Conservation (phyloP, 768 basidiomycete genomes). For the Russula lepida region DNA sequence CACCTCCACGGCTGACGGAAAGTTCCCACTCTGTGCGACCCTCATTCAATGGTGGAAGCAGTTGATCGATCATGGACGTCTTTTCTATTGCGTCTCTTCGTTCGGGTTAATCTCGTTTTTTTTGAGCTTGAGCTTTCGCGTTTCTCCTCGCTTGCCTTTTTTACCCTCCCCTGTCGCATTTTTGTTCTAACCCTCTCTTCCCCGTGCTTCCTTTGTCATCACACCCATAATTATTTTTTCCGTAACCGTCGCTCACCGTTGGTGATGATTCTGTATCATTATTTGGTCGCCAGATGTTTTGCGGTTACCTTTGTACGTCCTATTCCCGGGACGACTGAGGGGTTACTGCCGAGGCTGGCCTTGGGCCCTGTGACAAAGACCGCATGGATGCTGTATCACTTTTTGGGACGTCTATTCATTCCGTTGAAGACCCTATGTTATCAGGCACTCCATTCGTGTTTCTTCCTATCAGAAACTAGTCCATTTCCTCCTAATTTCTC, state of each 20-base stretch:
- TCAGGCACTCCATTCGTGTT: slow-evolving; percentile 13
- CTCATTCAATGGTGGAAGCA: slow-evolving; percentile 12
- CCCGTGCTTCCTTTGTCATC: slow-evolving; percentile 5
- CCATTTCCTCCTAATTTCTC: slow-evolving; percentile 12
- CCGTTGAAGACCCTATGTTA: slow-evolving; percentile 9
- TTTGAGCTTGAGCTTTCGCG: not conserved
- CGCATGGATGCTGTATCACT: slow-evolving; percentile 19
- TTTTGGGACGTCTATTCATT: slow-evolving; percentile 15
- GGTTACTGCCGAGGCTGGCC: slow-evolving; percentile 12
- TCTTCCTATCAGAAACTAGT: slow-evolving; percentile 11
- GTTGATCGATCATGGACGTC: not conserved
- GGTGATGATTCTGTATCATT: slow-evolving; percentile 21
- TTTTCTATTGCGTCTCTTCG: not conserved
- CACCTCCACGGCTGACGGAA: slow-evolving; percentile 18
- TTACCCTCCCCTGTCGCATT: not conserved
- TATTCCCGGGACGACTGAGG: slow-evolving; percentile 2
- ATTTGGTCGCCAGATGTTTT: slow-evolving; percentile 18
- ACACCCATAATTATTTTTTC: not conserved
- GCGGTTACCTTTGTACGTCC: slow-evolving; percentile 14
- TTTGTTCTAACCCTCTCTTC: not conserved
- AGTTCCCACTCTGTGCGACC: slow-evolving; percentile 17
- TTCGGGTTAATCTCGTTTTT: not conserved
- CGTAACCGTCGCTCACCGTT: slow-evolving; percentile 10
- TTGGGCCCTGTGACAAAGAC: slow-evolving; percentile 16
- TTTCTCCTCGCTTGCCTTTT: not conserved